Evolutionary conservation across 257 asterid species (phyloP).

Genomic region (Primulina huaijiensis): DNA sequence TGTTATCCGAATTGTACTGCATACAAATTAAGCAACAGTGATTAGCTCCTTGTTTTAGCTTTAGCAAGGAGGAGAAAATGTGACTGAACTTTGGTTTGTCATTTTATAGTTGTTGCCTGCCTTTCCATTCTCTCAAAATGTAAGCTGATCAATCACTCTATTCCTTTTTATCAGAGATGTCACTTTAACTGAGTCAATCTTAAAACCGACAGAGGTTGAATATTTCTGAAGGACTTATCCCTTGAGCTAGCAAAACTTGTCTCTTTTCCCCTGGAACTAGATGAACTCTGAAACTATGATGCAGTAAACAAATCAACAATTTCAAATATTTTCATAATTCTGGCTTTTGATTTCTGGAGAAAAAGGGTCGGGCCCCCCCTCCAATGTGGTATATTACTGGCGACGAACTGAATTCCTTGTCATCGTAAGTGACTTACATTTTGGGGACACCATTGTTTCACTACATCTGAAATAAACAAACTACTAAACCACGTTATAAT

Average conservation of each 20-base stretch:
- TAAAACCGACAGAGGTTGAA: constrained; percentile 5
- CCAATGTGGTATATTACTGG: constrained; percentile 72
- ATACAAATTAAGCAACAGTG: constrained; percentile 5
- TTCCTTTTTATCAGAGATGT: constrained; percentile 12
- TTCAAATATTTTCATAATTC: constrained; percentile 5
- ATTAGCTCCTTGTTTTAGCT: constrained; percentile 11
- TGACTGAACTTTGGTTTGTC: background rate
- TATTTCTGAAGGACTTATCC: background rate
- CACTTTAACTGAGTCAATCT: constrained; percentile 5
- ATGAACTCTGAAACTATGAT: constrained; percentile 13
- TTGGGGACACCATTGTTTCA: background rate
- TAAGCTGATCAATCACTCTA: background rate
- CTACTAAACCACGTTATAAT: background rate
- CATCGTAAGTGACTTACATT: constrained; percentile 58
- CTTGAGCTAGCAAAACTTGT: constrained; percentile 11
- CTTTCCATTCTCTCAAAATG: constrained; percentile 19
- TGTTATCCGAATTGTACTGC: background rate
- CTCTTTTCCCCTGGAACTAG: constrained; percentile 4
- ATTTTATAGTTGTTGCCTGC: background rate
- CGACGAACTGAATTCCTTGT: constrained; percentile 77
- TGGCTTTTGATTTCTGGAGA: constrained; percentile 46
- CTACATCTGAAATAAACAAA: constrained; percentile 9
- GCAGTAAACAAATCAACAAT: background rate
- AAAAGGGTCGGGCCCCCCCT: constrained; percentile 69
- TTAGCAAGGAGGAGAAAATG: constrained; percentile 1